These are phyloP conservation scores for Nasturtium officinale DNA, from an alignment of 345 rosid genomes.

Conservation along the genomic window DNA sequence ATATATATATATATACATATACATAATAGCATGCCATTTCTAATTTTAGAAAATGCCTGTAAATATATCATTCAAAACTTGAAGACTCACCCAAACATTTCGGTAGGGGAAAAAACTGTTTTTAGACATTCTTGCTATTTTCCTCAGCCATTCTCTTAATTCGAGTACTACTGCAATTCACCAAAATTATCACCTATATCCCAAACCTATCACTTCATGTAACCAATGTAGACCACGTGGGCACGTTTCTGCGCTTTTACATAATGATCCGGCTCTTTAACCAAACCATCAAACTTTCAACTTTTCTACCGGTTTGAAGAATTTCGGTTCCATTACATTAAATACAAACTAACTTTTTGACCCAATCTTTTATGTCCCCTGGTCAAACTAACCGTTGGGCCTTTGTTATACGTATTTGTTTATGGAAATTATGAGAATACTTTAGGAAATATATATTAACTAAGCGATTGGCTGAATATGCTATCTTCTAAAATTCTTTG, in stretches of 20 bases:
- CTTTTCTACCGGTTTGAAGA: conserved; percentile 20
- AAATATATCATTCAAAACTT: not conserved
- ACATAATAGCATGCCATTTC: not conserved
- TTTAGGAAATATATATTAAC: not conserved
- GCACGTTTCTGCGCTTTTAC: not conserved
- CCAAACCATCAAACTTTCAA: conserved; percentile 40
- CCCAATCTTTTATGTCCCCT: not conserved
- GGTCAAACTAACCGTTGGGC: conserved; percentile 26
- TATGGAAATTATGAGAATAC: conserved; percentile 22
- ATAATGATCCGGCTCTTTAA: not conserved
- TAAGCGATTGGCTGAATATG: too few species aligned
- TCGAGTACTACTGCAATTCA: not conserved
- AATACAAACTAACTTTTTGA: conserved; percentile 32
- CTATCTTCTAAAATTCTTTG: too few species aligned
- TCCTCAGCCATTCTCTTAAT: too few species aligned
- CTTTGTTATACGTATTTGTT: conserved; percentile 23
- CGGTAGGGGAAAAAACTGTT: not conserved
- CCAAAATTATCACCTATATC: not conserved
- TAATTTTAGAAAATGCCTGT: not conserved
- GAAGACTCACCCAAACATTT: not conserved
- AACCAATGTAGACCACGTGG: conserved; percentile 22
- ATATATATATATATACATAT: too few species aligned
- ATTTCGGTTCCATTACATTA: conserved; percentile 35
- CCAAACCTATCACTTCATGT: not conserved
- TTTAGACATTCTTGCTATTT: too few species aligned